Conservation (phyloP, 2,329 filamentous ascomycete genomes). For the Pseudocercospora crystallina region DNA sequence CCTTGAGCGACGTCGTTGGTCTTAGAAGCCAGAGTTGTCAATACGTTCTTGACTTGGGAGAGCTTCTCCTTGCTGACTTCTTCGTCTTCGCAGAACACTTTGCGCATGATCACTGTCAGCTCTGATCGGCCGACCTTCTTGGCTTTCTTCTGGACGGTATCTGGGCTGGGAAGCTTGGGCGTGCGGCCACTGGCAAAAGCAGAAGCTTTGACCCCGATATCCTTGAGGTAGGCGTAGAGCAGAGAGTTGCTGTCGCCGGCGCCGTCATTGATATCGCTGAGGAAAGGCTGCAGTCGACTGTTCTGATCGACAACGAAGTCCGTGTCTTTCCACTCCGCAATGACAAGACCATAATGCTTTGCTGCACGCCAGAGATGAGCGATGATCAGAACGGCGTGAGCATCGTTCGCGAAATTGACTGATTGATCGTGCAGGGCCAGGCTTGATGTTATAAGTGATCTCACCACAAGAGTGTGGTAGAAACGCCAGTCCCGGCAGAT, state of each 20-base stretch:
- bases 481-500: too few species aligned
- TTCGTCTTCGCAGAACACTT: too few species aligned
- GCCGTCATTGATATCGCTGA: not conserved
- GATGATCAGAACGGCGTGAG: not conserved
- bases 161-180: not conserved
- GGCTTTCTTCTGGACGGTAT: not conserved
- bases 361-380: slow-evolving; percentile 5
- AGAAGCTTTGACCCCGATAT: not conserved
- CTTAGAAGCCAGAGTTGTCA: too few species aligned
- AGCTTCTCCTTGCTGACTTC: too few species aligned
- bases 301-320: slow-evolving; percentile 4
- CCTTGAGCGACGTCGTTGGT: too few species aligned
- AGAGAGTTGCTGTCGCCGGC: not conserved
- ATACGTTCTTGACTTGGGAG: too few species aligned
- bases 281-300: not conserved
- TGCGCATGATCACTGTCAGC: too few species aligned
- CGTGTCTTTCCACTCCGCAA: not conserved
- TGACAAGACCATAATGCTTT: not conserved
- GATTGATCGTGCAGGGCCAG: not conserved
- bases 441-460: not conserved
- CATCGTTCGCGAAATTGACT: not conserved
- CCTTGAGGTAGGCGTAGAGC: not conserved
- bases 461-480: slow-evolving; percentile 1
- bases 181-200: not conserved
- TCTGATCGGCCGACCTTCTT: not conserved